Evolutionary conservation across 306 rosid genomes (phyloP).

Genomic region (Trifolium fragiferum): DNA sequence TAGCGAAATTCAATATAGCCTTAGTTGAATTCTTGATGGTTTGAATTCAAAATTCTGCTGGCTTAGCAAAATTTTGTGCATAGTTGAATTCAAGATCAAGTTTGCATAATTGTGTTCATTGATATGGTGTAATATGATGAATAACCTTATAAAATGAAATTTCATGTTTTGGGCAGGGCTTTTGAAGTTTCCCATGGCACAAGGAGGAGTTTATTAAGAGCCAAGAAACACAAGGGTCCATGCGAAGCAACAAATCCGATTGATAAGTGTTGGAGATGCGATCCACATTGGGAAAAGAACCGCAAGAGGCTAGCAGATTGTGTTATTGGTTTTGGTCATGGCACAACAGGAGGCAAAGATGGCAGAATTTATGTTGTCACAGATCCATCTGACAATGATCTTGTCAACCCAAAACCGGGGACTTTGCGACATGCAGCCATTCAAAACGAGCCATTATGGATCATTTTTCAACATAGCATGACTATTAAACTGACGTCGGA

Average conservation of each 20-base stretch:
- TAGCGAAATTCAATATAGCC: too few species aligned
- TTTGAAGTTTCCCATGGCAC: constrained; percentile 30
- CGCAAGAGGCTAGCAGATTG: constrained; percentile 57
- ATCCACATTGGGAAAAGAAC: constrained; percentile 49
- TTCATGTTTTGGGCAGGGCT: constrained; percentile 30
- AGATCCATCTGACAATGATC: constrained; percentile 47
- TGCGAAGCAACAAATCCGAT: constrained; percentile 57
- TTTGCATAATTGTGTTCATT: background rate
- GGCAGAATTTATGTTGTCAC: constrained; percentile 52
- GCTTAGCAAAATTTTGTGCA: background rate
- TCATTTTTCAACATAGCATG: constrained; percentile 52
- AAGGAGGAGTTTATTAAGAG: constrained; percentile 39
- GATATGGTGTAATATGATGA: background rate
- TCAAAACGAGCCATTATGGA: constrained; percentile 53
- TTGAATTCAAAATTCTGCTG: too few species aligned
- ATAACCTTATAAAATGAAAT: background rate
- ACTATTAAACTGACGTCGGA: constrained; percentile 40
- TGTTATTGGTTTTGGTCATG: constrained; percentile 49
- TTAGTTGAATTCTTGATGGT: too few species aligned
- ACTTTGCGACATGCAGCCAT: constrained; percentile 48
- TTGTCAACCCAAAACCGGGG: constrained; percentile 54
- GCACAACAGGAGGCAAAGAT: constrained; percentile 57
- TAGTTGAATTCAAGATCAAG: background rate
- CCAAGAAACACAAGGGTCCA: constrained; percentile 15
- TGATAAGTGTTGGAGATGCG: constrained; percentile 63